Evolutionary conservation across 129 eudicot species (phyloP).

Genomic region (Tagetes erecta): DNA sequence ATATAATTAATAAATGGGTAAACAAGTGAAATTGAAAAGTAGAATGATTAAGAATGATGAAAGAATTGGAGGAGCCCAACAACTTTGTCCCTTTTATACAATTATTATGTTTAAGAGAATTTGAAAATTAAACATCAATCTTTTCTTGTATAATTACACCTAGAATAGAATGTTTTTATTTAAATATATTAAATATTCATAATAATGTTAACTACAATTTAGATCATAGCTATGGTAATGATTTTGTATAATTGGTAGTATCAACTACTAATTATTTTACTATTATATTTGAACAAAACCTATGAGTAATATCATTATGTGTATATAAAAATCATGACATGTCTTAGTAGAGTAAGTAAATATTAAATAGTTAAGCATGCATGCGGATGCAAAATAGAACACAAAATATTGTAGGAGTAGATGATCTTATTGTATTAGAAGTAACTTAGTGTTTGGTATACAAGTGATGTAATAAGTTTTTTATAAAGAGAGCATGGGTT

Average conservation of each 20-base stretch:
- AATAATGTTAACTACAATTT: background rate
- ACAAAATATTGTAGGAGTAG: conserved; percentile 4
- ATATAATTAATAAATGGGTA: background rate
- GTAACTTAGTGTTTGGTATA: background rate
- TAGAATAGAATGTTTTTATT: background rate
- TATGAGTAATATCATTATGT: background rate
- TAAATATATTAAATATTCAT: background rate
- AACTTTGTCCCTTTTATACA: background rate
- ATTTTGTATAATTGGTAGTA: background rate
- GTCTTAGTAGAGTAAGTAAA: background rate
- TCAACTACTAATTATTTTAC: background rate
- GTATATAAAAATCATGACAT: background rate
- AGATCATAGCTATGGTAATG: background rate
- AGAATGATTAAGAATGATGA: conserved; percentile 16
- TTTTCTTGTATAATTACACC: background rate
- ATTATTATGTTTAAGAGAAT: conserved; percentile 6
- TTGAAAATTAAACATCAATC: background rate
- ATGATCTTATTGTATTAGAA: background rate
- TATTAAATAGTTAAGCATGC: conserved; percentile 6
- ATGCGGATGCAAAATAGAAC: conserved; percentile 12
- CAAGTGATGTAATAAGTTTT: background rate
- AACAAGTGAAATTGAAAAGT: conserved; percentile 14
- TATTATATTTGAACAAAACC: background rate
- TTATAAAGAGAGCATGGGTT: background rate
- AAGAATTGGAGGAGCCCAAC: conserved; percentile 3